Conservation (phyloP, 345 rosid species). For the Euclidium syriacum region DNA sequence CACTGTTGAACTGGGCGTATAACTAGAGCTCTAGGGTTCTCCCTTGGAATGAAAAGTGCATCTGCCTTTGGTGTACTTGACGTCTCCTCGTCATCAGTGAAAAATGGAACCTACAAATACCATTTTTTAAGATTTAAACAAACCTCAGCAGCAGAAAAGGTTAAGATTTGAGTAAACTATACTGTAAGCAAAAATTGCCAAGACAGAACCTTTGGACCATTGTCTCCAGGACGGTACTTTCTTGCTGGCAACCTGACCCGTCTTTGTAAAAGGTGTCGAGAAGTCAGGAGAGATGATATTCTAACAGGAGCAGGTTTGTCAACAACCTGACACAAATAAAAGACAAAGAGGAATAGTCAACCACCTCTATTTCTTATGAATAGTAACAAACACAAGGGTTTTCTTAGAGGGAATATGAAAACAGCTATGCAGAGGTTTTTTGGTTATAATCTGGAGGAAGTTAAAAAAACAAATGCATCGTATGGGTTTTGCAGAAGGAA, state of each 20-base stretch:
- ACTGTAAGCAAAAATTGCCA: background rate
- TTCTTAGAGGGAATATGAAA: background rate
- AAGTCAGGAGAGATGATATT: conserved; percentile 79
- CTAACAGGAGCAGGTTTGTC: conserved; percentile 84
- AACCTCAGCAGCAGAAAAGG: conserved; percentile 1
- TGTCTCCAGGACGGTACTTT: conserved; percentile 72
- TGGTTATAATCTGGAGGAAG: background rate
- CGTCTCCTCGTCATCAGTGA: conserved; percentile 74
- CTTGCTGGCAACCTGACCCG: conserved; percentile 72
- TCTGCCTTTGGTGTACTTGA: conserved; percentile 92
- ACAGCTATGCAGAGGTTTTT: background rate
- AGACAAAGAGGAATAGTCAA: background rate
- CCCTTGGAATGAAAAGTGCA: conserved; percentile 90
- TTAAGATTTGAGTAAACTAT: background rate
- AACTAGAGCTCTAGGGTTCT: conserved; percentile 89
- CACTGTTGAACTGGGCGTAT: conserved; percentile 55
- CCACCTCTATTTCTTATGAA: background rate
- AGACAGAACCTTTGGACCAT: conserved; percentile 52
- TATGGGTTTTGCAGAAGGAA: background rate
- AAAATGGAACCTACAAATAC: conserved; percentile 78
- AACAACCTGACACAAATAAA: conserved; percentile 48
- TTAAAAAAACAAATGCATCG: background rate
- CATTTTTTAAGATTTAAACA: conserved; percentile 9
- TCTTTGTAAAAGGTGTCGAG: conserved; percentile 78
- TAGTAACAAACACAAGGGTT: background rate